Evolutionary conservation across 1,139 yeast species (phyloP).

Genomic region (Debaryomyces singareniensis): DNA sequence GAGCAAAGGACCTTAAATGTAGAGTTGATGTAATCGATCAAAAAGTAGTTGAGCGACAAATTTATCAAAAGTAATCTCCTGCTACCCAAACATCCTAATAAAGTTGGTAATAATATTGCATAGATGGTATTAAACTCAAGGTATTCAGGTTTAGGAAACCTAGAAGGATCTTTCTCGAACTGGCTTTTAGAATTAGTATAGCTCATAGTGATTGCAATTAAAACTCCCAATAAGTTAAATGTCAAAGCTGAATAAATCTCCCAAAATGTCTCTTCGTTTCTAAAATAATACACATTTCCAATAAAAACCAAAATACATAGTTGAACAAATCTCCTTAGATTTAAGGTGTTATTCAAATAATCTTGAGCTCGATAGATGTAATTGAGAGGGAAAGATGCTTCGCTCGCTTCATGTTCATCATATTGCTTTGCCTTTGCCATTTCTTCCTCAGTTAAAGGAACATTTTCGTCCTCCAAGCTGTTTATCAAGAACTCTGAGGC

Average conservation of each 20-base stretch:
- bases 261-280: conserved; percentile 12
- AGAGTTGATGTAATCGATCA: conserved; percentile 27
- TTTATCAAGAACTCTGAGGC: conserved; percentile 3
- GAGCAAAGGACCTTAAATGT: conserved; percentile 24
- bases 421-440: not conserved
- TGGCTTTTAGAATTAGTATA: conserved; percentile 16
- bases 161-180: conserved; percentile 10
- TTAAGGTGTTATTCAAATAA: conserved; percentile 30
- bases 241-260: conserved; percentile 20
- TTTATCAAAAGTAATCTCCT: conserved; percentile 24
- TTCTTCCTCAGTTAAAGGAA: not conserved
- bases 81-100: conserved; percentile 16
- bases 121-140: conserved; percentile 38
- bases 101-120: conserved; percentile 27
- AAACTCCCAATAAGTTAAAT: conserved; percentile 31
- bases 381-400: conserved; percentile 20
- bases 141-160: conserved; percentile 13
- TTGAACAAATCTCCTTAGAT: conserved; percentile 27
- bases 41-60: conserved; percentile 31
- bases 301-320: conserved; percentile 24
- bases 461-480: not conserved
- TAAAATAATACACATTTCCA: conserved; percentile 24
- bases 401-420: conserved; percentile 10
- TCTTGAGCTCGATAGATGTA: conserved; percentile 31
- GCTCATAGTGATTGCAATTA: conserved; percentile 23